Conservation (phyloP, 805 yeast genomes). For the Suhomyces kilbournensis region DNA sequence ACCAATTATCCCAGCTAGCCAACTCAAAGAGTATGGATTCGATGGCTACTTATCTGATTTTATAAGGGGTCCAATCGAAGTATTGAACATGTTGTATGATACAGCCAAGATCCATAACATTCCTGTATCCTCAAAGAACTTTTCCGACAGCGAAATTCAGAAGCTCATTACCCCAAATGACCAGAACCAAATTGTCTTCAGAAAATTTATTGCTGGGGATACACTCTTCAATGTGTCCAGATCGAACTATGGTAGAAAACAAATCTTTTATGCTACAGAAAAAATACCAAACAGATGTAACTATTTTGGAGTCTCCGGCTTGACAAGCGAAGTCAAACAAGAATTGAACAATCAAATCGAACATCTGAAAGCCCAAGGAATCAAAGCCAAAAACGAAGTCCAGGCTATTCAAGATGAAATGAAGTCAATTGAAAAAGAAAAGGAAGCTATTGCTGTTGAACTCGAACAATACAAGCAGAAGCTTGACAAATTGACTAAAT, state of each 20-base stretch:
- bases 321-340: slow-evolving; percentile 25
- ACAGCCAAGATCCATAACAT: slow-evolving; percentile 46
- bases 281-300: slow-evolving; percentile 23
- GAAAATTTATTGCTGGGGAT: slow-evolving; percentile 60
- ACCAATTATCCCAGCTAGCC: slow-evolving; percentile 21
- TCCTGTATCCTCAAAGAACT: slow-evolving; percentile 57
- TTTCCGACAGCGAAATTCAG: slow-evolving; percentile 40
- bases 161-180: slow-evolving; percentile 30
- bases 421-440: slow-evolving; percentile 11
- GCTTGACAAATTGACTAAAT: slow-evolving; percentile 7
- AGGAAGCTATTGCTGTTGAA: slow-evolving; percentile 8
- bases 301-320: slow-evolving; percentile 32
- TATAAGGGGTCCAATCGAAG: slow-evolving; percentile 68
- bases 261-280: slow-evolving; percentile 44
- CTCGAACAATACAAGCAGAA: slow-evolving; percentile 8
- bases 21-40: slow-evolving; percentile 57
- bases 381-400: slow-evolving; percentile 11
- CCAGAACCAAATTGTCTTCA: slow-evolving; percentile 45
- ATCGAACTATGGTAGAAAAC: slow-evolving; percentile 65
- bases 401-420: slow-evolving; percentile 17
- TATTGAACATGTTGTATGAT: slow-evolving; percentile 69
- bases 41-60: slow-evolving; percentile 77
- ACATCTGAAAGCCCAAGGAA: slow-evolving; percentile 6
- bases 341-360: slow-evolving; percentile 10
- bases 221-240: slow-evolving; percentile 46